phyloP scores from a whole-genome alignment of 2,329 filamentous ascomycete genomes.

The Didymella arachidicola region DNA sequence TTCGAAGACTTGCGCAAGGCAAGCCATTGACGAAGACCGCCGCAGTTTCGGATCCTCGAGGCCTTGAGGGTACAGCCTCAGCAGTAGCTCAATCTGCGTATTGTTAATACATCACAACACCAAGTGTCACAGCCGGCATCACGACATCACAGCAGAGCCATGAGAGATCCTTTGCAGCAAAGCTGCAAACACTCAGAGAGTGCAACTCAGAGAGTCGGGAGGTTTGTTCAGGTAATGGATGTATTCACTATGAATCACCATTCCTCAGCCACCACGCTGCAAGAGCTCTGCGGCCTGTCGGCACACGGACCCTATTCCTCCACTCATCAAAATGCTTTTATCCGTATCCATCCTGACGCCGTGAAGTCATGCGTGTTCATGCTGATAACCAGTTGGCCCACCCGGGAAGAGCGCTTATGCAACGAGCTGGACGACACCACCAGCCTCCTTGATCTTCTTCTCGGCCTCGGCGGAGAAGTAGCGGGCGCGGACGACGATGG shows the following conservation, averaged over 20 bases:
- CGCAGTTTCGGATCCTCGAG: no score
- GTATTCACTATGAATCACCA: conserved; percentile 54
- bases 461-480: conserved; percentile 97
- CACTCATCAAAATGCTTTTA: conserved; percentile 34
- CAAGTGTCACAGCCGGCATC: neutral
- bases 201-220: conserved; percentile 13
- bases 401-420: conserved; percentile 65
- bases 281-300: conserved; percentile 43
- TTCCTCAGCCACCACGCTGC: conserved; percentile 64
- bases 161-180: conserved; percentile 1
- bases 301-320: conserved; percentile 40
- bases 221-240: conserved; percentile 62
- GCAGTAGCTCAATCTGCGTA: neutral
- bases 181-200: conserved; percentile 9
- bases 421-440: conserved; percentile 94
- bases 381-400: conserved; percentile 15
- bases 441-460: conserved; percentile 98
- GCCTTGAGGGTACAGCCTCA: neutral
- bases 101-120: no score
- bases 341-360: conserved; percentile 39
- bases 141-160: conserved; percentile 6
- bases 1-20: conserved; percentile 8
- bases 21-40: conserved; percentile 1
- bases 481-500: conserved; percentile 91
- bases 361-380: conserved; percentile 34